Conservation (phyloP, 2,329 filamentous ascomycete genomes). For the Beauveria bassiana region DNA sequence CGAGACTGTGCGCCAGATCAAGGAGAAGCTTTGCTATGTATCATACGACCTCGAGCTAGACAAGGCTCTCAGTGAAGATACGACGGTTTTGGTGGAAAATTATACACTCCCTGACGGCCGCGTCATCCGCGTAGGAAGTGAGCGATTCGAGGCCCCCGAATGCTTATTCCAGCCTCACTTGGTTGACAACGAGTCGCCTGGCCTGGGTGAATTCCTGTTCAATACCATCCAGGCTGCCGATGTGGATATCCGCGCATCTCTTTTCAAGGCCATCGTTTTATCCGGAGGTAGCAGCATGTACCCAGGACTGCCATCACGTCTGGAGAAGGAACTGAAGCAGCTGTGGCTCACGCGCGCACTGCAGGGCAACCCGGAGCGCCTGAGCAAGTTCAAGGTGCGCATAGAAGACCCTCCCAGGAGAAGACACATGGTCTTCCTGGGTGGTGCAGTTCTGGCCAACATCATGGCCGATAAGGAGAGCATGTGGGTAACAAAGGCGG, state of each 20-base stretch:
- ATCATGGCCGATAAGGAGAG: conserved; percentile 98
- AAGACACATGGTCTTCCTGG: conserved; percentile 99
- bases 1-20: conserved; percentile 97
- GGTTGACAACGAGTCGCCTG: conserved; percentile 94
- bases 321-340: conserved; percentile 99
- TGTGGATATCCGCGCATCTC: conserved; percentile 84
- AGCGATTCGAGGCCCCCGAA: conserved; percentile 95
- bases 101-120: conserved; percentile 96
- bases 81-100: conserved; percentile 91
- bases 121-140: conserved; percentile 90
- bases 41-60: conserved; percentile 96
- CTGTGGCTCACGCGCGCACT: conserved; percentile 92
- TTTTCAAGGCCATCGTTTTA: conserved; percentile 96
- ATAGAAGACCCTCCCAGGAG: conserved; percentile 96
- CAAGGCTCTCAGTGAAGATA: conserved; percentile 93
- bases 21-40: conserved; percentile 99
- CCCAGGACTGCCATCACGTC: conserved; percentile 81
- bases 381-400: conserved; percentile 98
- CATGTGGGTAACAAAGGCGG: conserved; percentile 97
- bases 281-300: conserved; percentile 99
- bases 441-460: conserved; percentile 91
- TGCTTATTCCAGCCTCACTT: conserved; percentile 98
- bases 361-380: conserved; percentile 80
- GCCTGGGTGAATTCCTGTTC: conserved; percentile 95
- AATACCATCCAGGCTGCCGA: conserved; percentile 97